Base-by-base conservation (phyloP, 371 early-diverging fungal species). In the Mortierella sp. region DNA sequence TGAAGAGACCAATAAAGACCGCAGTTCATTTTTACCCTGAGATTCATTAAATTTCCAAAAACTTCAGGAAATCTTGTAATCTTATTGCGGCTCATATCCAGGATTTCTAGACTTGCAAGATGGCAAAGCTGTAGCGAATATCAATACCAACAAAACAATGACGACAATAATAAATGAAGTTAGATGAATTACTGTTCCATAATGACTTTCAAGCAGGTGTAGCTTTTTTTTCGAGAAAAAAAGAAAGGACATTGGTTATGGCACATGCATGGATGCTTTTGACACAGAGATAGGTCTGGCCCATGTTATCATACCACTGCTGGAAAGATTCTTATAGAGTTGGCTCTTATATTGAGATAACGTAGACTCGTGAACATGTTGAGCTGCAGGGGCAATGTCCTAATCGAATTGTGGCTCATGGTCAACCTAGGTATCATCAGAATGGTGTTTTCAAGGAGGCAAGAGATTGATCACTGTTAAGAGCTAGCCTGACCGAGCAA, bases 71-170 rank as follows among this genome's bases (percentile, higher is more conserved):
- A 70, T 22, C 74, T 69, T 1, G 79, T 57, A 22, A 79, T 79
- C 59, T 73, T 79, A 72, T 79, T 79, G 47, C 79, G 79, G 31
- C 79, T 79, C 79, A 79, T 79, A 42, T 79, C 79, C 56, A 79
- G 31, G 37, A 73, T 79, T 31, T 79, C 79, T 8, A 79, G 64
- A 43, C 74, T 74, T 15, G 67, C 32, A 53, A 79, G 64, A 26
- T 70, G 79, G 40, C 79, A 79, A 1, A 79, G 66, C 79, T 79
- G 69, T 13, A 8, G 3, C 23, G 17, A 19, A 53, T 15, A 55
- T 12, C n/a, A 47, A 40, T 40, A n/a, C n/a, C n/a, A n/a, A n/a
- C n/a, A n/a, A n/a, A n/a, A n/a, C n/a, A n/a, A n/a, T n/a, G n/a
- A n/a, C n/a, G n/a, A n/a, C n/a, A n/a, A n/a, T n/a, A n/a, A n/a